Base-by-base conservation (phyloP, 345 rosid species). In the Trapa bicornis region DNA sequence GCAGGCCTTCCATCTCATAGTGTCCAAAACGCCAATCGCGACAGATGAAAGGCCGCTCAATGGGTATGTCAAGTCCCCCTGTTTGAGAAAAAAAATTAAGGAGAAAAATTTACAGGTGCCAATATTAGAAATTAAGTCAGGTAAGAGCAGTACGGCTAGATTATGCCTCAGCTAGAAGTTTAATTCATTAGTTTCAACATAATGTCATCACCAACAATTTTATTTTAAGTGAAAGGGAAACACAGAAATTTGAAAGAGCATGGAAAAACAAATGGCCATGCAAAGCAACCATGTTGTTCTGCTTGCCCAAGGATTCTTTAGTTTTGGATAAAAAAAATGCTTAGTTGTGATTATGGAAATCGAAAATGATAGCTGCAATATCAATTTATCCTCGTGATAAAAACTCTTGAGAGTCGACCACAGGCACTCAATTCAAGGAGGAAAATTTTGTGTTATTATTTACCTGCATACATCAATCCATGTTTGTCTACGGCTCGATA, bases 1-100 rank as follows among this genome's bases (percentile, higher is more conserved):
- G 98, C 63, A 92, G 86, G 74, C 96, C 96, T 68, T 92, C 98
- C 91, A 92, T 79, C 79, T 88, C 85, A 71, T 92, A 92, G 77
- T 87, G 96, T 71, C 98, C 98, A 77, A 92, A 92, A 58, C 93
- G 86, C 98, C 98, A 92, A 72, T 92, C 96, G 61, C 96, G 80
- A 33, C 74, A 80, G 56, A 89, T 68, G 35, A 65, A 79, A 15
- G 81, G 82, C 32, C 93, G 81, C 67, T 79, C 72, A 6, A 74
- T 76, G 29, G 96, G 95, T 75, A 84, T 76, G 71, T 92, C 98
- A 35, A 92, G 89, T 50, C 98, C 98, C 71, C 94, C 98, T 89
- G 80, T 68, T 11, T 53, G 65, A 52, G 33, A n/a, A 64, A 58
- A 10, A 47, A 29, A 47, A 3, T 45, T 11, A 45, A 45, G 11